Base-by-base conservation (phyloP, 805 yeast genomes). In the Cyberlindnera suaveolens region DNA sequence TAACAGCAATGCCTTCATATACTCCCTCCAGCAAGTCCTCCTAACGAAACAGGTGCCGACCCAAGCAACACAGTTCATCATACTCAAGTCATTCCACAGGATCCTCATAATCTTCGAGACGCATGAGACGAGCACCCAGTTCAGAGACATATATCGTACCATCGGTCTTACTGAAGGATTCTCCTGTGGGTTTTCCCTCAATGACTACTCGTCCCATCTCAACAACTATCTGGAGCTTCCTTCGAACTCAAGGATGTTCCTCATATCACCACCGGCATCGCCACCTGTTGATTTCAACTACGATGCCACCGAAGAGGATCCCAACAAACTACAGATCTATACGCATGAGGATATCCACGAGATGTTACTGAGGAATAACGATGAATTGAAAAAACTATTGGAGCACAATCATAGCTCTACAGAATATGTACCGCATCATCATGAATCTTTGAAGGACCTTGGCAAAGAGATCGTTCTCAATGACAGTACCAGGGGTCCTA, bases 271-370 rank as follows among this genome's bases (percentile, higher is more conserved):
- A 6, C 72, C 72, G 15, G 56, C 63, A 6, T 67, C 72, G 4
- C 72, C 72, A 2, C 71, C 72, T 5, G 65, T 66, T 4, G 72
- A 53, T 18, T 68, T 68, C 43, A 65, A 67, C 42, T 68, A 60
- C 45, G 54, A 64, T 13, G 55, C 53, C 33, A 57, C 59, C 20
- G 73, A 68, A 44, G 72, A 64, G 26, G 60, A 58, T 3, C 73
- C 73, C 3, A 57, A 54, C 26, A 57, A 52, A 36, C 45, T 47
- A 19, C 61, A 56, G 43, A 56, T 55, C 16, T 55, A 55, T 34
- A 58, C 58, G 7, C 54, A 48, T 27, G 56, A 57, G 23, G 61
- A 57, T 17, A 18, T 57, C 1, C 47, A 46, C 20, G 51, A 53
- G 23, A 47, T 56, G 9, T 44, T 56, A n/a, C 20, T 44, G 18